Evolutionary conservation across 208 protist genomes (phyloP).

Genomic region (Jaenimonas drosophilae): DNA sequence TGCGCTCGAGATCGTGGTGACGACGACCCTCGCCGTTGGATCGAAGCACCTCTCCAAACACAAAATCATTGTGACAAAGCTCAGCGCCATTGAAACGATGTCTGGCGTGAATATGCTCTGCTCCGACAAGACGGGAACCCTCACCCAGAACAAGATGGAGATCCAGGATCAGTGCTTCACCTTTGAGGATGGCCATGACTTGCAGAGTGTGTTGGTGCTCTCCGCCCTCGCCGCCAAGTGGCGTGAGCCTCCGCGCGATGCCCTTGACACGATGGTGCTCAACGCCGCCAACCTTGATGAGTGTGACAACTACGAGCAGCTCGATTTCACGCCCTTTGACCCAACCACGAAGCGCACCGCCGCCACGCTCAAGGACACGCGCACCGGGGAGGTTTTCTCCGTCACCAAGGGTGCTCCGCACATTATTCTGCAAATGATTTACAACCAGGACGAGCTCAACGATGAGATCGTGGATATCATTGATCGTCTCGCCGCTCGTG

Average conservation of each 20-base stretch:
- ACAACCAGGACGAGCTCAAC: conserved; percentile 74
- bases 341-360: conserved; percentile 54
- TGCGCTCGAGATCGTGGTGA: conserved; percentile 77
- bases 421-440: conserved; percentile 65
- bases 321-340: conserved; percentile 48
- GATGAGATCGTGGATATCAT: conserved; percentile 61
- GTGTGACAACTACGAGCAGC: conserved; percentile 72
- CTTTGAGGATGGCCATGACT: conserved; percentile 3
- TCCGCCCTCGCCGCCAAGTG: conserved; percentile 55
- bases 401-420: conserved; percentile 86
- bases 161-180: conserved; percentile 31
- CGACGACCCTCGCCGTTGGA: conserved; percentile 85
- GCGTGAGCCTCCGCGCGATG: conserved; percentile 46
- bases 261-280: conserved; percentile 85
- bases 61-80: conserved; percentile 67
- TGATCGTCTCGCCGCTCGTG: conserved; percentile 45
- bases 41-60: conserved; percentile 23
- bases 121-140: conserved; percentile 93
- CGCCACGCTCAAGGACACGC: conserved; percentile 46
- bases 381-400: conserved; percentile 56
- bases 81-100: conserved; percentile 68
- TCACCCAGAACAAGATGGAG: conserved; percentile 77
- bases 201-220: conserved; percentile 25
- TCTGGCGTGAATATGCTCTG: background rate
- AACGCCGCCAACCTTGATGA: conserved; percentile 58